Percentiles rank a stretch among this genome's conserved stretches.
phyloP scores from a whole-genome alignment of 2,329 filamentous ascomycete genomes.

The Colletotrichum theobromicola region DNA sequence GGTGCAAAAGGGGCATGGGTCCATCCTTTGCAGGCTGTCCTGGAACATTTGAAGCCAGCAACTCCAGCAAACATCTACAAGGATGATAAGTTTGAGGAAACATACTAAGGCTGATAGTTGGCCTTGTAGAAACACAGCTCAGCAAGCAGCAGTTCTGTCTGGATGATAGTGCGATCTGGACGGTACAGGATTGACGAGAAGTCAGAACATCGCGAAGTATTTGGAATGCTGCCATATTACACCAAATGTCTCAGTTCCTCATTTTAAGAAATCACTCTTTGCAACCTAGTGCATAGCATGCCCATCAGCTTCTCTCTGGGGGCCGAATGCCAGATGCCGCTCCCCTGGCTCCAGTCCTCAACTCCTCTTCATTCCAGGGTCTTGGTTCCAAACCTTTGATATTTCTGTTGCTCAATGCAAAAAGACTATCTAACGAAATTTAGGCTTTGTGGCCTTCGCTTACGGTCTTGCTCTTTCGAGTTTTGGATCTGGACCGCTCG shows the following conservation, averaged over 20 bases:
- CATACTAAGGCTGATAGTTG: too few species aligned
- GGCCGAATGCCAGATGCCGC: background rate
- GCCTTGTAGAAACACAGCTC: background rate
- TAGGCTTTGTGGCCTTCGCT: background rate
- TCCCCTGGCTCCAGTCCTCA: background rate
- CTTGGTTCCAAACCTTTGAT: too few species aligned
- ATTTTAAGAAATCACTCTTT: accelerated
- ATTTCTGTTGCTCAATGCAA: too few species aligned
- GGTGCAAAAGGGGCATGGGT: background rate
- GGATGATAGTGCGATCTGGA: accelerated
- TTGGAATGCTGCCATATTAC: accelerated
- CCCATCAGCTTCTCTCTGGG: background rate
- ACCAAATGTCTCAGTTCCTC: accelerated
- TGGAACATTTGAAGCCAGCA: background rate
- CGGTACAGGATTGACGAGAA: background rate
- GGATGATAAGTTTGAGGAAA: too few species aligned
- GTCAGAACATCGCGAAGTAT: background rate
- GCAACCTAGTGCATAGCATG: background rate
- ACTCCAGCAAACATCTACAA: too few species aligned
- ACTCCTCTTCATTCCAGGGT: background rate
- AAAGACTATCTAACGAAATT: too few species aligned
- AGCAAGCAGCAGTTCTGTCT: background rate
- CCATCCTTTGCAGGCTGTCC: background rate
- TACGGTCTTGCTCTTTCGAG: background rate
- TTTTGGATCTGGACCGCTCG: background rate